Conservation (phyloP, 2,329 filamentous ascomycete genomes). For the Aspergillus alliaceus region DNA sequence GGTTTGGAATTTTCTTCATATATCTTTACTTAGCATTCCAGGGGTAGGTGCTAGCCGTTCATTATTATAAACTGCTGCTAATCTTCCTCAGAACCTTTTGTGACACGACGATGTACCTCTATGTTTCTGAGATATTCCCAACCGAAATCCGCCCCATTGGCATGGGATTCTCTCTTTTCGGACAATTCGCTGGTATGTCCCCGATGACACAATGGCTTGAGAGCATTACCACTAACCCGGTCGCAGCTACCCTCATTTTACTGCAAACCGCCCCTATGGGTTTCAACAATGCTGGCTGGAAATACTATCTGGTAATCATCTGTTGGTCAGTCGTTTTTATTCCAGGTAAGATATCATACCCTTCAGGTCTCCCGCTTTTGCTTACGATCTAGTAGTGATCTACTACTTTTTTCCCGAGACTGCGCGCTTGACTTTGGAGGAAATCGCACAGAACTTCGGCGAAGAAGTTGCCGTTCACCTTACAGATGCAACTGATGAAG, state of each 20-base stretch:
- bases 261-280: conserved; percentile 49
- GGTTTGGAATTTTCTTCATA: conserved; percentile 43
- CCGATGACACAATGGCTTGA: neutral
- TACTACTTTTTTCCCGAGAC: conserved; percentile 50
- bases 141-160: conserved; percentile 54
- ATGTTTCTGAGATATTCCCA: conserved; percentile 49
- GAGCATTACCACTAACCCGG: neutral
- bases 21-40: conserved; percentile 52
- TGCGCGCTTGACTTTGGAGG: conserved; percentile 46
- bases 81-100: conserved; percentile 39
- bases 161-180: conserved; percentile 54
- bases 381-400: conserved; percentile 30
- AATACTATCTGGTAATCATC: conserved; percentile 52
- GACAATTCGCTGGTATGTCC: conserved; percentile 45
- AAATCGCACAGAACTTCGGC: conserved; percentile 49
- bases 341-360: conserved; percentile 27
- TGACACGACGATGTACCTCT: conserved; percentile 50
- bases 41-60: conserved; percentile 28
- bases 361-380: neutral
- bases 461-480: conserved; percentile 52
- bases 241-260: conserved; percentile 47
- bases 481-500: conserved; percentile 45
- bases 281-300: conserved; percentile 50
- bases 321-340: conserved; percentile 45
- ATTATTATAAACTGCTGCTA: conserved; percentile 1